Percentiles rank a stretch among this genome's conserved stretches.
These are phyloP conservation scores for Candida parachauliodes DNA, from an alignment of 805 yeast species.

Conservation along the genomic window DNA sequence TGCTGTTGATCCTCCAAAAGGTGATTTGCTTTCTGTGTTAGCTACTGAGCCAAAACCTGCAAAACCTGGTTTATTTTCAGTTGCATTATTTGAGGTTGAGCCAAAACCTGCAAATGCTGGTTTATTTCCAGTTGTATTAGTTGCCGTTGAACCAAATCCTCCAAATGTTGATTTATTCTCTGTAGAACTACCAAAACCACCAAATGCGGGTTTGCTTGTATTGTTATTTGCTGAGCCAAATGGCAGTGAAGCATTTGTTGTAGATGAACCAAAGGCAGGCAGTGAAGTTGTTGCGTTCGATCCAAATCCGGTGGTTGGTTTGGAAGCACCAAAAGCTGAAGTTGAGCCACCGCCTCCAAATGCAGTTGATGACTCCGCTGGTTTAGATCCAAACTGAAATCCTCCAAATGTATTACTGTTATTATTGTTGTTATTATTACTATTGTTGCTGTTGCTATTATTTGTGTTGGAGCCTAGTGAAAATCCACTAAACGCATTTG, in stretches of 20 bases:
- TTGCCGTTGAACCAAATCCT: constrained; percentile 6
- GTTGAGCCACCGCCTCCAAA: too few relatives aligned
- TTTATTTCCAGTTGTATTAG: neutral
- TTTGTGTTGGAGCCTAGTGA: neutral
- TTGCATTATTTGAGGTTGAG: constrained; percentile 1
- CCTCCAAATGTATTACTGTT: neutral
- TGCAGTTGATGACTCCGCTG: constrained; percentile 7
- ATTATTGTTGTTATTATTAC: constrained; percentile 1
- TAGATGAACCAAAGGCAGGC: neutral
- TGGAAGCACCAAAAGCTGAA: too few relatives aligned
- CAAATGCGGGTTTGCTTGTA: constrained; percentile 11
- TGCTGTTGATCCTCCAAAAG: neutral
- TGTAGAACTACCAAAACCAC: constrained; percentile 6
- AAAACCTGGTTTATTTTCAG: constrained; percentile 3
- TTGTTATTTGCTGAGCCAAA: constrained; percentile 11
- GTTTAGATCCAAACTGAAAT: constrained; percentile 14
- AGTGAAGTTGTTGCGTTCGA: constrained; percentile 11
- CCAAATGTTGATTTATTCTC: constrained; percentile 2
- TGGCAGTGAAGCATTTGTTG: neutral
- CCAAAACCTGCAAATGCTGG: constrained; percentile 4
- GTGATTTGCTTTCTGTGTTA: neutral
- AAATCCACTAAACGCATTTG: constrained; percentile 1
- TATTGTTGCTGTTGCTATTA: neutral
- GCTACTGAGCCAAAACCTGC: neutral
- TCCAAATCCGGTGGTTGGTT: too few relatives aligned